Percentiles rank a stretch among this genome's conserved stretches.
These are phyloP conservation scores for Triticum urartu DNA, from an alignment of 176 grass and related monocot species.

Conservation along the genomic window DNA sequence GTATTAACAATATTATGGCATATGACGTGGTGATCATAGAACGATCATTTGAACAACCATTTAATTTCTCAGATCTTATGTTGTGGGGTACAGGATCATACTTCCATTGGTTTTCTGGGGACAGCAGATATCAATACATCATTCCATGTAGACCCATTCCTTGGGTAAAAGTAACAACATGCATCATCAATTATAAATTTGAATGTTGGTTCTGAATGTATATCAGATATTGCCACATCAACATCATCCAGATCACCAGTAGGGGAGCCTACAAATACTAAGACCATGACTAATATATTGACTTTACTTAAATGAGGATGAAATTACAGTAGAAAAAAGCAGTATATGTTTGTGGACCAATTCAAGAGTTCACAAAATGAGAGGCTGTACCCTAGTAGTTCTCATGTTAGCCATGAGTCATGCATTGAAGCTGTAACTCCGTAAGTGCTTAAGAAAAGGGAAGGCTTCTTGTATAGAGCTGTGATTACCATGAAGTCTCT, in stretches of 20 bases:
- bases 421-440: neutral
- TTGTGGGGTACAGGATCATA: neutral
- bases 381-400: neutral
- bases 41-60: neutral
- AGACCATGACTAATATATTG: constrained; percentile 5
- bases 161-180: neutral
- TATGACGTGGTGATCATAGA: neutral
- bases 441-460: neutral
- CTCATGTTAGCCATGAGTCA: constrained; percentile 4
- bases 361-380: neutral
- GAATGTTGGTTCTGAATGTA: constrained; percentile 17
- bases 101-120: neutral
- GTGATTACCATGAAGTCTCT: neutral
- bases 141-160: neutral
- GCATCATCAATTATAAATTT: neutral
- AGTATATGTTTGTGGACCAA: neutral
- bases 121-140: neutral
- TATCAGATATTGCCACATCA: neutral
- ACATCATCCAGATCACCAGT: neutral
- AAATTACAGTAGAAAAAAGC: neutral
- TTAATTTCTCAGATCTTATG: neutral
- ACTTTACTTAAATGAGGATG: neutral
- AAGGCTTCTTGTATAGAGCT: neutral
- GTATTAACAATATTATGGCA: neutral
- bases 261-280: neutral